Percentiles rank a stretch among this genome's conserved stretches.
Conservation (phyloP, 148 eudicot species). For the Talinum fruticosum region DNA sequence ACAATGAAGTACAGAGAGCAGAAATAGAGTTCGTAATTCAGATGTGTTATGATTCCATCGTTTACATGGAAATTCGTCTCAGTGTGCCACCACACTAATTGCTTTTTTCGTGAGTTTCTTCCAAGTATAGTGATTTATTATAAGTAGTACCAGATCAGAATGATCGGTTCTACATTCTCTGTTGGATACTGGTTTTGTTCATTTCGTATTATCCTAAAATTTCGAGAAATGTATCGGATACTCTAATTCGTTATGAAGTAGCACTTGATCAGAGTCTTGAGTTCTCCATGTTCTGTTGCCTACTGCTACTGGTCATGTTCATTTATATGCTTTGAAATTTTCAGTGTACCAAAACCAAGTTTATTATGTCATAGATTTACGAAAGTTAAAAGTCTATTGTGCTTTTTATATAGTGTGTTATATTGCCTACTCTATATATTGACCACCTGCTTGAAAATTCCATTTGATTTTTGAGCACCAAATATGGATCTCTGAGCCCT, state of each 20-base stretch:
- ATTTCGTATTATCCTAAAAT: background rate
- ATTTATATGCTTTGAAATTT: no score
- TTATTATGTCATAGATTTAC: background rate
- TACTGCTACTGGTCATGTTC: background rate
- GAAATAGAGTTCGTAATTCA: conserved; percentile 12
- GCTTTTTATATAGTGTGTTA: background rate
- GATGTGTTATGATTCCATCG: conserved; percentile 17
- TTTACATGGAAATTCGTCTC: background rate
- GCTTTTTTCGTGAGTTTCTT: background rate
- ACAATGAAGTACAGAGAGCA: conserved; percentile 12
- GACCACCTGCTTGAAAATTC: background rate
- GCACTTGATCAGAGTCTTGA: no score
- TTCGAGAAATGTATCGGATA: background rate
- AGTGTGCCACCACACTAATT: conserved; percentile 3
- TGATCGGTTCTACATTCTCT: background rate
- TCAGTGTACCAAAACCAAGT: background rate
- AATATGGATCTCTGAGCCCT: background rate
- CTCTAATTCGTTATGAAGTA: background rate
- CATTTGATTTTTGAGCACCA: background rate
- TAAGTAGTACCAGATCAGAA: background rate
- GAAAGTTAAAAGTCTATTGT: background rate
- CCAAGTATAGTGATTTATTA: background rate
- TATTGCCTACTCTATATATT: background rate
- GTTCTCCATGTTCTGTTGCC: background rate
- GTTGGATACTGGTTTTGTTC: background rate